These are phyloP conservation scores for Fomitopsis serialis DNA, from an alignment of 768 basidiomycete genomes.

Conservation along the genomic window DNA sequence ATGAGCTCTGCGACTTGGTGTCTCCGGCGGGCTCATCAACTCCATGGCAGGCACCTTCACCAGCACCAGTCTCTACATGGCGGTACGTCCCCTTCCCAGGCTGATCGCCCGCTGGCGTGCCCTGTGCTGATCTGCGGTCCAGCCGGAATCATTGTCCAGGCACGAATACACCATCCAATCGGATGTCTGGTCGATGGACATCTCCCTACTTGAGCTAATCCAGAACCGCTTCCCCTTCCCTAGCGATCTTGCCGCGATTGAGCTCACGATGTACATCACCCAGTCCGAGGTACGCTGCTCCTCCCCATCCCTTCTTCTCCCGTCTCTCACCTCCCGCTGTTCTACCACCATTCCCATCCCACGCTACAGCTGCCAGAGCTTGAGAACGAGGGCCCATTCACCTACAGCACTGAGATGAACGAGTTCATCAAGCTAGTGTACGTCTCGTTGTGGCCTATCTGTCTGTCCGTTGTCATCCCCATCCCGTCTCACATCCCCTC, in stretches of 20 bases:
- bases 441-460: slow-evolving; percentile 24
- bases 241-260: slow-evolving; percentile 87
- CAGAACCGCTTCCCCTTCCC: slow-evolving; percentile 96
- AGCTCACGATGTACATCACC: slow-evolving; percentile 88
- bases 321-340: slow-evolving; percentile 8
- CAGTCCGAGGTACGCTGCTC: slow-evolving; percentile 55
- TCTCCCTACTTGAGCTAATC: slow-evolving; percentile 90
- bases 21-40: slow-evolving; percentile 91
- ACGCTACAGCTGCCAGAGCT: slow-evolving; percentile 67
- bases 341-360: slow-evolving; percentile 10
- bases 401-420: slow-evolving; percentile 83
- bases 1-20: slow-evolving; percentile 93
- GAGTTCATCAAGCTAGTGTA: slow-evolving; percentile 86
- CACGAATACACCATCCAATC: slow-evolving; percentile 90
- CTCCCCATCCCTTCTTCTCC: slow-evolving; percentile 2
- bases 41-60: slow-evolving; percentile 94
- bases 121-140: slow-evolving; percentile 9
- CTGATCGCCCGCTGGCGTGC: background rate
- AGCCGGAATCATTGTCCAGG: slow-evolving; percentile 95
- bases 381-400: slow-evolving; percentile 60
- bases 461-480: slow-evolving; percentile 1
- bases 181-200: slow-evolving; percentile 97
- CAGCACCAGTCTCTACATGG: slow-evolving; percentile 98
- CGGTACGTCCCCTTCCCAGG: slow-evolving; percentile 52
- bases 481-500: background rate